phyloP scores from a whole-genome alignment of 805 yeast species.

The Priceomyces melissophilus region DNA sequence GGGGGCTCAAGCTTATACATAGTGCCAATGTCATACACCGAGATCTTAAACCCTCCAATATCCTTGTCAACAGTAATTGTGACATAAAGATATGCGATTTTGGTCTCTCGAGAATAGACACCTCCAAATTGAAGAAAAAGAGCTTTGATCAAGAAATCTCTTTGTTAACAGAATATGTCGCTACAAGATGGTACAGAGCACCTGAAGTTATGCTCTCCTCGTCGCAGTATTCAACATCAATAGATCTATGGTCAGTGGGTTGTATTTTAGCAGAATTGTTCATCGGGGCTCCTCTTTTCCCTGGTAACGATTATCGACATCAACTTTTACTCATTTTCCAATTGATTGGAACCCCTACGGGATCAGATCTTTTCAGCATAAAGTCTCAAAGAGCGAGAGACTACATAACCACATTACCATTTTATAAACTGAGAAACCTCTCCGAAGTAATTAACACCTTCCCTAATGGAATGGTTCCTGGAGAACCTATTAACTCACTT shows the following conservation, averaged over 20 bases:
- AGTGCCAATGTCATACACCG: conserved; percentile 72
- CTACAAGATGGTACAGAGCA: conserved; percentile 83
- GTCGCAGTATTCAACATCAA: conserved; percentile 70
- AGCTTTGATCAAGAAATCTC: conserved; percentile 22
- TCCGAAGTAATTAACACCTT: conserved; percentile 16
- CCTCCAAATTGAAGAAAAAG: conserved; percentile 10
- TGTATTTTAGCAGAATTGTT: conserved; percentile 73
- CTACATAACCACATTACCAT: conserved; percentile 25
- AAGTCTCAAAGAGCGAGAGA: conserved; percentile 23
- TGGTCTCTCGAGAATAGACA: conserved; percentile 60
- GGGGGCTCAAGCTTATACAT: conserved; percentile 70
- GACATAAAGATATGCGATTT: conserved; percentile 78
- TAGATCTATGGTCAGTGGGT: conserved; percentile 80
- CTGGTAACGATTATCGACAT: conserved; percentile 71
- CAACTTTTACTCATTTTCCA: conserved; percentile 66
- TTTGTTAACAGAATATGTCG: conserved; percentile 74
- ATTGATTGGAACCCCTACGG: conserved; percentile 62
- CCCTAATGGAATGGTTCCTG: conserved; percentile 15
- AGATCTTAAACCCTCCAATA: conserved; percentile 73
- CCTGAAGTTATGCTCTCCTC: conserved; percentile 78
- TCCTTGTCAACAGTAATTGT: conserved; percentile 65
- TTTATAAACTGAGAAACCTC: conserved; percentile 15
- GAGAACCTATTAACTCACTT: conserved; percentile 18
- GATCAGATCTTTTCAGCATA: conserved; percentile 14
- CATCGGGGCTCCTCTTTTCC: conserved; percentile 60